Conservation (phyloP, 202 grass and related monocot species). For the Musa balbisiana region DNA sequence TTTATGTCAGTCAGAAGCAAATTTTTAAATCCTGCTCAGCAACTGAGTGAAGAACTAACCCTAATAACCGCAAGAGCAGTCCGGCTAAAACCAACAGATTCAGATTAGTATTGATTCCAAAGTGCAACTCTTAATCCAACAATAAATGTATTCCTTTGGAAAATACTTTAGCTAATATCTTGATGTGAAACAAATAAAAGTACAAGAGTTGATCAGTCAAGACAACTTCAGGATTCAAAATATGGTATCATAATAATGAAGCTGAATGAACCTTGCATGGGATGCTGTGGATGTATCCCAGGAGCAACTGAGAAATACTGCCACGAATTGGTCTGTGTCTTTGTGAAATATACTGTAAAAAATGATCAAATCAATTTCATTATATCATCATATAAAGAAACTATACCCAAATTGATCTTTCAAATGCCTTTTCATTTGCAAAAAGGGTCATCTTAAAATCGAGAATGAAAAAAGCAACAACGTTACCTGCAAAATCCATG, state of each 20-base stretch:
- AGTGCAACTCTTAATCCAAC: neutral
- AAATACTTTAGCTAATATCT: neutral
- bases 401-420: no score
- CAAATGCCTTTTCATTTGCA: neutral
- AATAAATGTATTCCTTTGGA: neutral
- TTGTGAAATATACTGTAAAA: conserved; percentile 74
- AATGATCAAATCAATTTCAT: neutral
- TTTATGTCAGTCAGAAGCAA: neutral
- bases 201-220: neutral
- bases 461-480: conserved; percentile 12
- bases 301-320: conserved; percentile 47
- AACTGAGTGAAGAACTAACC: neutral
- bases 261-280: conserved; percentile 70
- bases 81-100: neutral
- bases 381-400: no score
- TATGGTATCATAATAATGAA: conserved; percentile 22
- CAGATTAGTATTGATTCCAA: neutral
- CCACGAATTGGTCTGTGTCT: conserved; percentile 80
- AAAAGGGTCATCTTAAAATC: neutral
- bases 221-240: conserved; percentile 1
- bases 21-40: neutral
- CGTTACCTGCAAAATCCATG: conserved; percentile 65
- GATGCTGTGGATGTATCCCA: conserved; percentile 60
- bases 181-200: neutral
- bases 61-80: neutral